phyloP scores from a whole-genome alignment of 2,329 filamentous ascomycete genomes.

The Tolypocladium paradoxum region DNA sequence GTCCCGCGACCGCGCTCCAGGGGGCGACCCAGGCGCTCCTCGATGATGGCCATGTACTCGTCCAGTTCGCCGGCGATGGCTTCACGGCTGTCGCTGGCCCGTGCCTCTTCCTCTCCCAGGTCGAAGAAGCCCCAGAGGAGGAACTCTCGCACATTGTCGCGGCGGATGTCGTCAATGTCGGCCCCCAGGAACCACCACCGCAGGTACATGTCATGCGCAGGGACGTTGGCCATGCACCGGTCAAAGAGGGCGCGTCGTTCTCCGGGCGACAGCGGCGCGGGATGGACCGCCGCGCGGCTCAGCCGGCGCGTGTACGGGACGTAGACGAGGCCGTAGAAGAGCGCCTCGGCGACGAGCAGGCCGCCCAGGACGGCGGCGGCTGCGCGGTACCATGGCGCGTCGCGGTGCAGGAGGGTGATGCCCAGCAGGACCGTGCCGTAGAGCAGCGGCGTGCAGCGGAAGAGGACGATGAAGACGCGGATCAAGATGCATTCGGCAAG shows the following conservation, averaged over 20 bases:
- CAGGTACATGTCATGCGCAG: conserved; percentile 46
- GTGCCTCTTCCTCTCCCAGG: conserved; percentile 17
- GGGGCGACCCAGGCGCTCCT: conserved; percentile 37
- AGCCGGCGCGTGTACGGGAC: conserved; percentile 29
- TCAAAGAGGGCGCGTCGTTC: conserved; percentile 46
- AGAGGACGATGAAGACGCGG: conserved; percentile 29
- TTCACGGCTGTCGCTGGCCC: conserved; percentile 9
- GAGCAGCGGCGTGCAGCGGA: conserved; percentile 32
- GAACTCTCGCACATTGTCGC: conserved; percentile 60
- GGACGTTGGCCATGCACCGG: conserved; percentile 42
- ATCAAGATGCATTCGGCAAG: conserved; percentile 31
- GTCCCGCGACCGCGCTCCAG: conserved; percentile 44
- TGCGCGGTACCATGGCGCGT: background rate
- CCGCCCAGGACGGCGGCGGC: conserved; percentile 11
- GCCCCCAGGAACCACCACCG: conserved; percentile 57
- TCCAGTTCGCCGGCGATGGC: conserved; percentile 31
- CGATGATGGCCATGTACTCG: conserved; percentile 37
- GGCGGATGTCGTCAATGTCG: conserved; percentile 41
- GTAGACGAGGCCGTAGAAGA: conserved; percentile 33
- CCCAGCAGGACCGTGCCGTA: conserved; percentile 21
- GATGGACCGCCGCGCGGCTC: conserved; percentile 26
- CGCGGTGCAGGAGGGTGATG: conserved; percentile 6
- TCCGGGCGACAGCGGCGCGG: conserved; percentile 27
- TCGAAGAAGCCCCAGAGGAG: conserved; percentile 59
- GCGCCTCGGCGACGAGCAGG: conserved; percentile 26